Evolutionary conservation across 257 asterid genomes (phyloP).

Genomic region (Scutellaria galericulata): DNA sequence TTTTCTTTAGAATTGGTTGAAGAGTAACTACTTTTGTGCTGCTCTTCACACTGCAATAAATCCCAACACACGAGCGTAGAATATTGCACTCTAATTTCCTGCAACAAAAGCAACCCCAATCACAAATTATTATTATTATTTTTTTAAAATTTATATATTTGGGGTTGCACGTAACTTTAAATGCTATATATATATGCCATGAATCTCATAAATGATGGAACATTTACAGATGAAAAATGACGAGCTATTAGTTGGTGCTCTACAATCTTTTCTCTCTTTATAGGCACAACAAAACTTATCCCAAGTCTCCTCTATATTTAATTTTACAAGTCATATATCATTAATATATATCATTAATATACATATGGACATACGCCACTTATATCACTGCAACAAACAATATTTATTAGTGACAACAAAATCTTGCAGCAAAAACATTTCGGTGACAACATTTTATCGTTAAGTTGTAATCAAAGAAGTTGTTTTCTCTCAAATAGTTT

Average conservation of each 20-base stretch:
- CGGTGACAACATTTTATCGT: too few relatives aligned
- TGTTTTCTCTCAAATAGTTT: too few relatives aligned
- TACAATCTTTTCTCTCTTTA: background rate
- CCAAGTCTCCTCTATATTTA: too few relatives aligned
- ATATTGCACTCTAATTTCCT: conserved; percentile 51
- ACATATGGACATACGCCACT: too few relatives aligned
- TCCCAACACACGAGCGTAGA: conserved; percentile 73
- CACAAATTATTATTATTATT: too few relatives aligned
- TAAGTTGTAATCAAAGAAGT: too few relatives aligned
- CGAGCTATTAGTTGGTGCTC: background rate
- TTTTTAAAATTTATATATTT: background rate
- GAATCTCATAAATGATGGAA: conserved; percentile 39
- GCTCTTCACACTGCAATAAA: conserved; percentile 38
- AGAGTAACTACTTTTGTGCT: conserved; percentile 35
- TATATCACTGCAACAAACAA: too few relatives aligned
- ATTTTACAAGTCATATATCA: too few relatives aligned
- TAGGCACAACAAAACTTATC: too few relatives aligned
- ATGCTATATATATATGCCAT: background rate
- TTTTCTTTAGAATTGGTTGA: conserved; percentile 40
- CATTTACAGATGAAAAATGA: conserved; percentile 24
- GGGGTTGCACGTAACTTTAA: conserved; percentile 22
- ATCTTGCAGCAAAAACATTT: too few relatives aligned
- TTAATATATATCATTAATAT: too few relatives aligned
- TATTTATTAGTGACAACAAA: too few relatives aligned
- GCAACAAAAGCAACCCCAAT: conserved; percentile 28